Conservation (phyloP, 2,329 filamentous ascomycete genomes). For the Plectosphaerella cucumerina region DNA sequence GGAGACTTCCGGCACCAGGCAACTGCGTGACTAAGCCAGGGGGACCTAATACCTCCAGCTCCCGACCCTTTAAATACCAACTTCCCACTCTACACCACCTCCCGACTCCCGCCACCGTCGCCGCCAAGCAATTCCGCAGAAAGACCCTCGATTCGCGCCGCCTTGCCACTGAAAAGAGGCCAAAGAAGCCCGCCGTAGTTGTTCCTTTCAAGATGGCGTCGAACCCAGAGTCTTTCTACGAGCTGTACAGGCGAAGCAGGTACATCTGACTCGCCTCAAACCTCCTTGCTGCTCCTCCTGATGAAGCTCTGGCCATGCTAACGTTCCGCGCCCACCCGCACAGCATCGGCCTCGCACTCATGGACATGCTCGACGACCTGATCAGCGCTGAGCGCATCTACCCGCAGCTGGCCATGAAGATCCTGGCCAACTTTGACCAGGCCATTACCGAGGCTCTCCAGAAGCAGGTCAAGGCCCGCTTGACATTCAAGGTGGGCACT, state of each 20-base stretch:
- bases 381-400: conserved; percentile 95
- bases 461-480: conserved; percentile 84
- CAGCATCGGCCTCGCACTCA: conserved; percentile 89
- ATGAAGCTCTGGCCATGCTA: conserved; percentile 13
- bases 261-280: conserved; percentile 43
- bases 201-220: conserved; percentile 37
- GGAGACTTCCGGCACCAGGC: too few relatives aligned
- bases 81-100: neutral
- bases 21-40: neutral
- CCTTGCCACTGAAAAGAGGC: conserved; percentile 4
- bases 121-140: conserved; percentile 12
- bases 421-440: conserved; percentile 91
- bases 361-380: conserved; percentile 93
- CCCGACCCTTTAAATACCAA: neutral
- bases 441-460: conserved; percentile 87
- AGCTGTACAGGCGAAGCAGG: conserved; percentile 98
- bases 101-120: neutral
- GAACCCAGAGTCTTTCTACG: conserved; percentile 66
- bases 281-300: conserved; percentile 21
- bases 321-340: neutral
- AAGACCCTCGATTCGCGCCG: conserved; percentile 11
- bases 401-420: conserved; percentile 97
- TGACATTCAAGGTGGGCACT: conserved; percentile 83
- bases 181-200: neutral
- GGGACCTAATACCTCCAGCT: neutral